These are phyloP conservation scores for Dendrobium catenatum DNA, from an alignment of 106 monocot species.

Conservation along the genomic window DNA sequence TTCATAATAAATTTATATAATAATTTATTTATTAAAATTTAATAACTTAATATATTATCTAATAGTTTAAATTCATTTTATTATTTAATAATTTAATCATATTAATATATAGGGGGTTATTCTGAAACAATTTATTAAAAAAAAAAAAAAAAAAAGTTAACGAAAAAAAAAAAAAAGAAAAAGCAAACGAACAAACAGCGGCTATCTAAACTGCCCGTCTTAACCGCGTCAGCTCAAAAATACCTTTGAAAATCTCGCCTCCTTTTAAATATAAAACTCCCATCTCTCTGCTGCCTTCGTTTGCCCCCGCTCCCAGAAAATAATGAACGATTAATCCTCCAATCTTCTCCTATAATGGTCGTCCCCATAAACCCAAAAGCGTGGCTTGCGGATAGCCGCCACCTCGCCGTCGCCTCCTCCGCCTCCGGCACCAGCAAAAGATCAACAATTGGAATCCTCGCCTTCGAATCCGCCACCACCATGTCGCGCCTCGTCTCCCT, in stretches of 20 bases:
- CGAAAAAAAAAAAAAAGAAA: too few species aligned
- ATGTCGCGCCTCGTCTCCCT: constrained; percentile 68
- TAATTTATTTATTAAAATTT: too few species aligned
- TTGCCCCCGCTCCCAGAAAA: background rate
- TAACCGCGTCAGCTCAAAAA: background rate
- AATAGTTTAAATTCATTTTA: too few species aligned
- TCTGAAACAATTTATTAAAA: too few species aligned
- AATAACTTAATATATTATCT: too few species aligned
- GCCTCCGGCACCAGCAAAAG: too few species aligned
- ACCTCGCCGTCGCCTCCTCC: background rate
- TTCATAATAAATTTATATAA: too few species aligned
- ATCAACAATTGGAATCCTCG: background rate
- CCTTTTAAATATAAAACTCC: background rate
- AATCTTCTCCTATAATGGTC: background rate
- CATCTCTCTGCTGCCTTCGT: background rate
- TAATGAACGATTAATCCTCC: background rate
- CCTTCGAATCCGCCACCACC: background rate
- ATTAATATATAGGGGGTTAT: too few species aligned
- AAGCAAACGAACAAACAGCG: too few species aligned
- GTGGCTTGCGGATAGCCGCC: background rate
- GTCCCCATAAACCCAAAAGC: background rate
- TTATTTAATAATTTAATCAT: too few species aligned
- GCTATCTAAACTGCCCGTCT: too few species aligned
- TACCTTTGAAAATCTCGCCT: background rate
- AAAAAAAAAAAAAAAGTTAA: too few species aligned